phyloP scores from a whole-genome alignment of 306 rosid genomes.

The Argentina anserina region DNA sequence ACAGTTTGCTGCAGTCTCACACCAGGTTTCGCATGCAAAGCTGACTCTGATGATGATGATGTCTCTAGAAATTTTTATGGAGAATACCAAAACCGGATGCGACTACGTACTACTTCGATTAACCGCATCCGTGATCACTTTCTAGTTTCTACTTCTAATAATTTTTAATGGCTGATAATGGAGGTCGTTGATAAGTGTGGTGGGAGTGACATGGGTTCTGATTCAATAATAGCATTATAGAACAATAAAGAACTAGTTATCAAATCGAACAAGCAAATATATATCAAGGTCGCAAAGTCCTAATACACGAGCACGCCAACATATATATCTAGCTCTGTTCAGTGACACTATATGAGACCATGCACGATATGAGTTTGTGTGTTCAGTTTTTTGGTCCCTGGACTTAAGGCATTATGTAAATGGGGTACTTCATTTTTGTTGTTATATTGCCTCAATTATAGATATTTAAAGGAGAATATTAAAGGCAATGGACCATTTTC shows the following conservation, averaged over 20 bases:
- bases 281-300: not conserved
- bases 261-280: not conserved
- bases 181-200: not conserved
- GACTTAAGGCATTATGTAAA: not conserved
- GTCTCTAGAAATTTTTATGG: not conserved
- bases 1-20: slow-evolving; percentile 1
- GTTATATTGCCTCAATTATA: not conserved
- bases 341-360: not conserved
- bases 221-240: not conserved
- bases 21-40: not conserved
- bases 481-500: not conserved
- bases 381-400: not conserved
- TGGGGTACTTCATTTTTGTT: not conserved
- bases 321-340: not conserved
- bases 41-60: not conserved
- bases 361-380: not conserved
- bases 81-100: not conserved
- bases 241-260: not conserved
- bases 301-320: not conserved
- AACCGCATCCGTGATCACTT: not conserved
- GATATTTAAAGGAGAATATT: not conserved
- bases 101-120: not conserved
- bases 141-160: not conserved
- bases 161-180: not conserved
- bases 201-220: not conserved